phyloP scores from a whole-genome alignment of 345 rosid genomes.

The Isatis tinctoria region DNA sequence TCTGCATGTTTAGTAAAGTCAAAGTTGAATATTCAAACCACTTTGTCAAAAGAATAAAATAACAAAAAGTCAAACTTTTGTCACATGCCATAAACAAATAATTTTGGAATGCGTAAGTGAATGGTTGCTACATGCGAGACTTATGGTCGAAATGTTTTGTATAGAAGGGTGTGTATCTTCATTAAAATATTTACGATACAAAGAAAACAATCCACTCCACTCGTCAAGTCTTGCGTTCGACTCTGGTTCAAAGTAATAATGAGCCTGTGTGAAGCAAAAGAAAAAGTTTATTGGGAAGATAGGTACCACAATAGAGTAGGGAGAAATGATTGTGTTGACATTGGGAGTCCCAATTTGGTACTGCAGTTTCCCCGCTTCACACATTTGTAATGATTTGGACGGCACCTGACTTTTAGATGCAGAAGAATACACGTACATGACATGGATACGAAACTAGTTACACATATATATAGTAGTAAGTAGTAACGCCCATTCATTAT shows the following conservation, averaged over 20 bases:
- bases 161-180: not conserved
- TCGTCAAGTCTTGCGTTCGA: not conserved
- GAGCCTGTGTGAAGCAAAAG: not conserved
- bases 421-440: not conserved
- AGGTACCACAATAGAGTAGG: not conserved
- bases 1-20: constrained; percentile 10
- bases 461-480: too few species aligned
- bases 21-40: not conserved
- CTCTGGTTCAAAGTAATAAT: not conserved
- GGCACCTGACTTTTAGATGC: not conserved
- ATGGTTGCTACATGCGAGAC: not conserved
- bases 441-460: too few species aligned
- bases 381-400: not conserved
- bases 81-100: constrained; percentile 9
- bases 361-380: not conserved
- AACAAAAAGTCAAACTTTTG: constrained; percentile 17
- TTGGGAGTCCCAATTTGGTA: not conserved
- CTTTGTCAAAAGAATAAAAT: not conserved
- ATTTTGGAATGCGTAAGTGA: constrained; percentile 1
- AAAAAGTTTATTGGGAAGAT: not conserved
- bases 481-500: too few species aligned
- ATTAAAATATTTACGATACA: not conserved
- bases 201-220: not conserved
- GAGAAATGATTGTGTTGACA: constrained; percentile 6
- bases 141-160: constrained; percentile 4